Evolutionary conservation across 371 early-diverging fungal genomes (phyloP).

Genomic region (Smittium mucronatum): DNA sequence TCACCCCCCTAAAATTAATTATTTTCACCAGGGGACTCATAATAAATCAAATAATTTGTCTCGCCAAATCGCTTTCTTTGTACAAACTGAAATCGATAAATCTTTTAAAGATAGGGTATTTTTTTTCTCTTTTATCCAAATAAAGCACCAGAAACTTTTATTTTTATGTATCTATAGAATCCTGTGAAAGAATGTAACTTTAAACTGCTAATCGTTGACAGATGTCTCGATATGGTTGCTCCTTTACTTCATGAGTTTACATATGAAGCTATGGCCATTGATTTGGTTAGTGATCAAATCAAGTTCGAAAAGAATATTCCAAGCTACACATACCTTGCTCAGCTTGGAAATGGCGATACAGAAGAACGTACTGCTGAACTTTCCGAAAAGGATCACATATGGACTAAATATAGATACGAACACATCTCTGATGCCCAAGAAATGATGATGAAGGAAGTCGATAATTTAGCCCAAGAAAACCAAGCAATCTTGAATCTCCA

Average conservation of each 20-base stretch:
- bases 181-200: neutral
- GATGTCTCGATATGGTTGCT: conserved; percentile 69
- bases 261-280: conserved; percentile 87
- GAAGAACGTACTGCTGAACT: conserved; percentile 40
- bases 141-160: neutral
- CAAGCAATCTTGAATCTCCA: conserved; percentile 38
- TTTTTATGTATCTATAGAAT: neutral
- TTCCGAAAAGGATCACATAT: conserved; percentile 61
- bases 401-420: conserved; percentile 71
- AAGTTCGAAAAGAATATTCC: conserved; percentile 37
- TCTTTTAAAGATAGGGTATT: neutral
- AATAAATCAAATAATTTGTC: neutral
- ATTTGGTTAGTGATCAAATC: conserved; percentile 50
- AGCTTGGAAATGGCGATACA: conserved; percentile 40
- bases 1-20: conserved; percentile 41
- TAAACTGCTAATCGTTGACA: conserved; percentile 67
- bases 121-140: neutral
- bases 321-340: conserved; percentile 42
- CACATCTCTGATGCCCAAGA: conserved; percentile 87
- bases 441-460: conserved; percentile 64
- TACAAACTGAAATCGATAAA: conserved; percentile 56
- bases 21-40: conserved; percentile 27
- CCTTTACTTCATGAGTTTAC: conserved; percentile 89
- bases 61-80: conserved; percentile 44
- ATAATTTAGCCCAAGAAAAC: conserved; percentile 56